phyloP scores from a whole-genome alignment of 495 filamentous ascomycete species.

The Penicillium taxi region DNA sequence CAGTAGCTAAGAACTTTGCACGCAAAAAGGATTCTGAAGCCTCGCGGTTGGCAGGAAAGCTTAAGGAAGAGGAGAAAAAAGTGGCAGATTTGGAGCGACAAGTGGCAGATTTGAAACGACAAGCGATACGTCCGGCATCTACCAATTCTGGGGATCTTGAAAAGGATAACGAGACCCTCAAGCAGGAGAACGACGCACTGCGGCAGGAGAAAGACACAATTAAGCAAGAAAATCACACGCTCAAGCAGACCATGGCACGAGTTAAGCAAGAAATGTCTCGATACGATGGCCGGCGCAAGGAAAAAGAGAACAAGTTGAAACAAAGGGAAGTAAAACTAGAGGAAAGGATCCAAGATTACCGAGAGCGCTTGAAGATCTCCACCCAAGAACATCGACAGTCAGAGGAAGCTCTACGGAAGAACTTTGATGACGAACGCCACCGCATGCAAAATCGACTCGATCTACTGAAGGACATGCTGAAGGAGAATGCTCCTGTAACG shows the following conservation, averaged over 20 bases:
- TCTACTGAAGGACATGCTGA: constrained; percentile 23
- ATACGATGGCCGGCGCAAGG: constrained; percentile 44
- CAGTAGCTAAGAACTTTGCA: constrained; percentile 79
- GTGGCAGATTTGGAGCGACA: constrained; percentile 46
- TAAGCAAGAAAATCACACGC: constrained; percentile 37
- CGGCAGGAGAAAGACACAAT: too few species aligned
- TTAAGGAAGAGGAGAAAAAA: constrained; percentile 56
- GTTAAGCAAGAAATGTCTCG: constrained; percentile 48
- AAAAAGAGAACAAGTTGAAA: constrained; percentile 44
- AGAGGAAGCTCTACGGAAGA: constrained; percentile 28
- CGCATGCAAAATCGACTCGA: constrained; percentile 32
- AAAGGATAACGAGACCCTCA: constrained; percentile 47
- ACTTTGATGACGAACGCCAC: constrained; percentile 28
- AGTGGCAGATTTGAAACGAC: constrained; percentile 47
- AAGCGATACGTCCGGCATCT: constrained; percentile 52
- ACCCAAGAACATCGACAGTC: constrained; percentile 31
- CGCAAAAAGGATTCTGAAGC: constrained; percentile 82
- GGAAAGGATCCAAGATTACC: constrained; percentile 39
- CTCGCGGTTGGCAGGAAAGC: constrained; percentile 58
- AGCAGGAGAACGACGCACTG: too few species aligned
- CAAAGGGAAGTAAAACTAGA: constrained; percentile 41
- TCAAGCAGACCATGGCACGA: constrained; percentile 46
- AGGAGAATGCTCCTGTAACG: too few species aligned
- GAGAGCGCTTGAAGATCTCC: constrained; percentile 30
- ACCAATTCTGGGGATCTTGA: constrained; percentile 49